Base-by-base conservation (phyloP, 163 green algal genomes). In the Dunaliella salina region DNA sequence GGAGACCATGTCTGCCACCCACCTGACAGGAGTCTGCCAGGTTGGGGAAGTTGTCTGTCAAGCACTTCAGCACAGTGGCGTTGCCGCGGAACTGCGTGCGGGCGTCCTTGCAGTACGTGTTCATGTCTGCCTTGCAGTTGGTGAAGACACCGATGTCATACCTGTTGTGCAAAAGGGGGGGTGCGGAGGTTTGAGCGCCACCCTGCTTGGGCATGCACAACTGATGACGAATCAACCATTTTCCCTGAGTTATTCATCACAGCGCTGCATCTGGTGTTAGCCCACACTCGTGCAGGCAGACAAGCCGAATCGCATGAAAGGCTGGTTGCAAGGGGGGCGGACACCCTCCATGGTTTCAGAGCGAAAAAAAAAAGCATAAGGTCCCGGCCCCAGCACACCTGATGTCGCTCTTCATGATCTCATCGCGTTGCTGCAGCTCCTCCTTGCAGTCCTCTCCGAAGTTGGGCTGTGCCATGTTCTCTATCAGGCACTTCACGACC, bases 61-160 rank as follows among this genome's bases (percentile, higher is more conserved):
- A 92, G 90, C 95, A 98, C 80, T 92, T 94, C 12, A 97, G 90
- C 82, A 97, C 95, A 5, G 90, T 91, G 0, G 91, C 93, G 46
- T 94, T 93, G 72, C 91, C 92, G 33, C 94, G 91, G n/a, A 93
- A 89, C 87, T 93, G 91, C 57, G 81, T 89, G 85, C 94, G 91
- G 69, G 92, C 92, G 4, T 91, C 88, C 33, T 83, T 80, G 87
- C 95, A 98, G 81, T 93, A 87, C 0, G 71, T 80, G 3, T 93
- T 80, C 1, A 96, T 89, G 80, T 97, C 93, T 0, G 75, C 35
- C 33, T 88, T 87, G 87, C 94, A 97, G 40, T 86, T 89, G 33
- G 87, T 90, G 45, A 93, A 87, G 0, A 97, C 90, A 22, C 91
- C 93, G 32, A 93, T 89, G 89, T 97, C 93, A n/a, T 91, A 94